phyloP scores from a whole-genome alignment of 805 yeast genomes.

The Limtongia smithiae region DNA sequence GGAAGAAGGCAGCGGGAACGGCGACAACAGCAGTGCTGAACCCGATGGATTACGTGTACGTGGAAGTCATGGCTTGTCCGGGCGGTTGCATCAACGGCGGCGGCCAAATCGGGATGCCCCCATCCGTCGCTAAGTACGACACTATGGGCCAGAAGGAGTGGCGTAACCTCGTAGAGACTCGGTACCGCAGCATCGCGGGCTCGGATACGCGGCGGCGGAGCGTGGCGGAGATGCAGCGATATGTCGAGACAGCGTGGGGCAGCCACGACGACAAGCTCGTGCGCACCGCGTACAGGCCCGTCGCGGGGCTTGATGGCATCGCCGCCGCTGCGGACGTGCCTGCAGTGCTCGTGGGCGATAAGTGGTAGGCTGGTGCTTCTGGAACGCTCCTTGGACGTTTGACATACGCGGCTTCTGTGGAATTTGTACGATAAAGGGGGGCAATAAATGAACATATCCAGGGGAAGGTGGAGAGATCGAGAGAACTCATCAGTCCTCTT shows the following conservation, averaged over 20 bases:
- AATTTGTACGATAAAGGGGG: no score
- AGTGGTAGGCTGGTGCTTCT: slow-evolving; percentile 24
- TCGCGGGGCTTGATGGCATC: slow-evolving; percentile 18
- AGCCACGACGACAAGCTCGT: slow-evolving; percentile 9
- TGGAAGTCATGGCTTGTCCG: slow-evolving; percentile 98
- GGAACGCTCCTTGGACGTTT: no score
- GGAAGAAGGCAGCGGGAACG: slow-evolving; percentile 37
- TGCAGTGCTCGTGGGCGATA: slow-evolving; percentile 27
- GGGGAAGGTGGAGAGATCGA: no score
- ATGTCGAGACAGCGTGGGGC: slow-evolving; percentile 25
- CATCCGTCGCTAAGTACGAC: slow-evolving; percentile 8
- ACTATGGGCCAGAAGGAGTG: slow-evolving; percentile 33
- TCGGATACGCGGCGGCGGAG: slow-evolving; percentile 16
- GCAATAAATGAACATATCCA: no score
- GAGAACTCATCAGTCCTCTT: no score
- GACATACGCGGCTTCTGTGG: no score
- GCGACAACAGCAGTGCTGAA: slow-evolving; percentile 40
- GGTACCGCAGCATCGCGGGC: slow-evolving; percentile 42
- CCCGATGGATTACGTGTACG: slow-evolving; percentile 67
- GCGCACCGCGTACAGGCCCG: slow-evolving; percentile 16
- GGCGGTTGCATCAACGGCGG: slow-evolving; percentile 98
- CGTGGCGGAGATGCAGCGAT: slow-evolving; percentile 15
- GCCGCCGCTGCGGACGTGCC: slow-evolving; percentile 13
- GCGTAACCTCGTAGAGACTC: slow-evolving; percentile 34
- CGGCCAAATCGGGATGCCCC: slow-evolving; percentile 65